Conservation (phyloP, 1,284 basidiomycete genomes). For the Singerocomus inundabilis region DNA sequence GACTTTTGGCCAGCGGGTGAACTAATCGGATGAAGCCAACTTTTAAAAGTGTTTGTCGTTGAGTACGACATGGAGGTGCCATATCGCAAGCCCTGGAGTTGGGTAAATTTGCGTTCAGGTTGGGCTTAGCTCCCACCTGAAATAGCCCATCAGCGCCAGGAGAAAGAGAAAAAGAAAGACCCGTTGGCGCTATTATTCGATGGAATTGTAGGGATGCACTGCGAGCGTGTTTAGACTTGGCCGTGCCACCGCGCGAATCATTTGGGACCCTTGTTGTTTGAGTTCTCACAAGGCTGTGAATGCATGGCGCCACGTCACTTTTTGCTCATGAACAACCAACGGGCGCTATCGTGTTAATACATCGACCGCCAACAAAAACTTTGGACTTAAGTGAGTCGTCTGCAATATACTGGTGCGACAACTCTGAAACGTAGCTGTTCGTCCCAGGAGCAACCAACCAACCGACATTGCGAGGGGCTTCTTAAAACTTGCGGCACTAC, state of each 20-base stretch:
- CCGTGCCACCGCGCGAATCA: neutral
- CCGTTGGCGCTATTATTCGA: too few relatives aligned
- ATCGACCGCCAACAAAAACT: conserved; percentile 4
- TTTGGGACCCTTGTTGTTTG: neutral
- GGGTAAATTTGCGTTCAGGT: too few relatives aligned
- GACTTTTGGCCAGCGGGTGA: too few relatives aligned
- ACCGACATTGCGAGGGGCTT: neutral
- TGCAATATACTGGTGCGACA: neutral
- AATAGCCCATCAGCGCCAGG: too few relatives aligned
- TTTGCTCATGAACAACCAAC: conserved; percentile 16
- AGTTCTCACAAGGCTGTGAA: conserved; percentile 10
- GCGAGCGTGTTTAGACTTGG: too few relatives aligned
- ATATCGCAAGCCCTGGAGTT: too few relatives aligned
- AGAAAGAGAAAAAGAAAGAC: too few relatives aligned
- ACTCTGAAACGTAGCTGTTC: neutral
- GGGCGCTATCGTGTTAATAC: conserved; percentile 10
- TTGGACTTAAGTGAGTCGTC: conserved; percentile 15
- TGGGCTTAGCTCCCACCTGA: too few relatives aligned
- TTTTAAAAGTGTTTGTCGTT: too few relatives aligned
- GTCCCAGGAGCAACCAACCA: conserved; percentile 3
- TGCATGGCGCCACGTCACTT: conserved; percentile 21
- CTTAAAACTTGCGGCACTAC: conserved; percentile 13
- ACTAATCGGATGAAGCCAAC: too few relatives aligned
- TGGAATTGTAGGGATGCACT: too few relatives aligned
- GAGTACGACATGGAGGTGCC: too few relatives aligned